phyloP scores from a whole-genome alignment of 164 flowering plant genomes.

The Kingdonia uniflora region DNA sequence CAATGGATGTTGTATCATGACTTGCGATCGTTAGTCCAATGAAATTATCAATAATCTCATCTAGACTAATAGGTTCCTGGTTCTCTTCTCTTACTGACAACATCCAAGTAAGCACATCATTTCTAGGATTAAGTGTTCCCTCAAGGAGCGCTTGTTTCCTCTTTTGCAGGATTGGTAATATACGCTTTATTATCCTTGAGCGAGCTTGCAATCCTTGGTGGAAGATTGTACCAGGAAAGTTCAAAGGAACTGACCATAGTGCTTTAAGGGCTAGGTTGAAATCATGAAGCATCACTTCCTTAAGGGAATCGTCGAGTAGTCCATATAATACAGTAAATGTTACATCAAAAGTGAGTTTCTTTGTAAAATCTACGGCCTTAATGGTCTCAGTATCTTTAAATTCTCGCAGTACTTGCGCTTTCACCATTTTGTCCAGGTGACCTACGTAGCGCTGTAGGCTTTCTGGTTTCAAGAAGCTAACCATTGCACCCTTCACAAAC shows the following conservation, averaged over 20 bases:
- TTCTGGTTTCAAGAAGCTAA: conserved; percentile 17
- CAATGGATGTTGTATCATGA: conserved; percentile 15
- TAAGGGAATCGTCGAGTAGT: conserved; percentile 5
- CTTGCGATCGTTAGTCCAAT: conserved; percentile 7
- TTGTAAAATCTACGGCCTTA: conserved; percentile 4
- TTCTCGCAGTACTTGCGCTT: not conserved
- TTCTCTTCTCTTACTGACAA: conserved; percentile 9
- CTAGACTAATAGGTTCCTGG: conserved; percentile 6
- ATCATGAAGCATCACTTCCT: conserved; percentile 10
- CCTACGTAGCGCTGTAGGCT: conserved; percentile 13
- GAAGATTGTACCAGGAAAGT: conserved; percentile 14
- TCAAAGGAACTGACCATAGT: conserved; percentile 13
- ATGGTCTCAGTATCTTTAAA: conserved; percentile 7
- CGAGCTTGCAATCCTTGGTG: conserved; percentile 9
- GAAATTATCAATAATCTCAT: conserved; percentile 13
- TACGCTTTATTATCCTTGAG: conserved; percentile 6
- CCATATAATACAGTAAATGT: conserved; percentile 14
- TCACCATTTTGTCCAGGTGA: conserved; percentile 12
- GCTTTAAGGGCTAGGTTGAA: conserved; percentile 9
- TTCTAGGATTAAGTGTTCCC: conserved; percentile 6
- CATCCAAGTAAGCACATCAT: conserved; percentile 11
- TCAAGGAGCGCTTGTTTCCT: conserved; percentile 8
- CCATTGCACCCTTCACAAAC: conserved; percentile 9
- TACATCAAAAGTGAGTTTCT: conserved; percentile 14
- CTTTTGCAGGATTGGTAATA: conserved; percentile 9